Evolutionary conservation across 345 rosid species (phyloP).

Genomic region (Populus simonii): DNA sequence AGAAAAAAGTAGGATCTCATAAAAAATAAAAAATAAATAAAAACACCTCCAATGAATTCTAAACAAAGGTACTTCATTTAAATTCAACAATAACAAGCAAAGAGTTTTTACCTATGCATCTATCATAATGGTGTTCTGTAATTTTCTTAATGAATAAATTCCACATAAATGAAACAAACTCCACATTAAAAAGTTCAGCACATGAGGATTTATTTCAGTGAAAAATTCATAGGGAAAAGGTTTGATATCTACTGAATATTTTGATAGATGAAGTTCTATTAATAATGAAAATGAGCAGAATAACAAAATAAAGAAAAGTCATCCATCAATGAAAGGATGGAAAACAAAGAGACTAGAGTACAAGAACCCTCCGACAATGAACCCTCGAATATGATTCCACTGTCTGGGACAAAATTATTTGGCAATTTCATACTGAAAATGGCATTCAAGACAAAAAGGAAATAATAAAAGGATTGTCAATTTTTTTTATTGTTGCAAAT

Average conservation of each 20-base stretch:
- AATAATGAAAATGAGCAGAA: background rate
- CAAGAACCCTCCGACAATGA: background rate
- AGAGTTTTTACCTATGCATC: background rate
- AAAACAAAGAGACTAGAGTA: background rate
- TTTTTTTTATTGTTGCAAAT: background rate
- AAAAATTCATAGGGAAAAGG: background rate
- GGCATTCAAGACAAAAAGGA: background rate
- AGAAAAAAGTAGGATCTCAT: background rate
- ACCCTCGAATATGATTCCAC: background rate
- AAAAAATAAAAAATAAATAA: background rate
- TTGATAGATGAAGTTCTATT: background rate
- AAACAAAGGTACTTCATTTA: background rate
- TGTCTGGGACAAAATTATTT: background rate
- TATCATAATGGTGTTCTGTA: background rate
- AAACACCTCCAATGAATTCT: background rate
- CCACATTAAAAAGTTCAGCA: background rate
- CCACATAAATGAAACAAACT: background rate
- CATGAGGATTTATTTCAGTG: background rate
- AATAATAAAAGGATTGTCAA: background rate
- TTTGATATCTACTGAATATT: background rate
- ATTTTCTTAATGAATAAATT: background rate
- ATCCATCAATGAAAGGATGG: background rate
- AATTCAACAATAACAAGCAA: background rate
- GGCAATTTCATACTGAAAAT: background rate
- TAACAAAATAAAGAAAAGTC: background rate